Conservation (phyloP, 805 yeast species). For the Nematodospora valgi region DNA sequence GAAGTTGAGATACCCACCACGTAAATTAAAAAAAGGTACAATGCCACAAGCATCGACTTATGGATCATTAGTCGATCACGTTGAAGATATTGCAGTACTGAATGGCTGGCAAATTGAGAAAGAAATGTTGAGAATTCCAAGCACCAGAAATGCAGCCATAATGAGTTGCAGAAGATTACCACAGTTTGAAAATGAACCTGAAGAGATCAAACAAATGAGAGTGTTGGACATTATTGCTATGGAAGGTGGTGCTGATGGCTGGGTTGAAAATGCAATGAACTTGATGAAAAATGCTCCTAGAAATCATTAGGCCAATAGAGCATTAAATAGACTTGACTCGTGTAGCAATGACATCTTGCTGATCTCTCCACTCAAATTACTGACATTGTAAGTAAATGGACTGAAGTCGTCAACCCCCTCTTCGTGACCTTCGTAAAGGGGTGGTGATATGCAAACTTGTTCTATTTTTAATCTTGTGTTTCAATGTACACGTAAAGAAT, state of each 20-base stretch:
- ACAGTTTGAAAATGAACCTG: constrained; percentile 23
- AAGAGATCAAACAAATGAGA: constrained; percentile 33
- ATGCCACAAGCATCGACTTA: constrained; percentile 52
- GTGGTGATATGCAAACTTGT: background rate
- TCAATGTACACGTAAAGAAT: background rate
- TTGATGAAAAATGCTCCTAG: constrained; percentile 70
- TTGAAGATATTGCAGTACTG: constrained; percentile 58
- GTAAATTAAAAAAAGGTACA: constrained; percentile 15
- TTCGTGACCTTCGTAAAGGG: too few relatives aligned
- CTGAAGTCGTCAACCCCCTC: too few relatives aligned
- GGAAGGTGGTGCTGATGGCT: constrained; percentile 89
- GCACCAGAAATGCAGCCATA: constrained; percentile 89
- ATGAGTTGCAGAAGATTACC: constrained; percentile 64
- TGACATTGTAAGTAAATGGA: too few relatives aligned
- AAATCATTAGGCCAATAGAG: constrained; percentile 47
- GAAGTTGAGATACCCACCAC: constrained; percentile 59
- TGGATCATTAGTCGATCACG: constrained; percentile 84
- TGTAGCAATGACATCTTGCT: too few relatives aligned
- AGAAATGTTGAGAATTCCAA: constrained; percentile 89
- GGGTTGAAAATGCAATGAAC: constrained; percentile 79
- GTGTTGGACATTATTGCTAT: constrained; percentile 60
- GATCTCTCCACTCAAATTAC: too few relatives aligned
- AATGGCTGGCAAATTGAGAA: constrained; percentile 84
- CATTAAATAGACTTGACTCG: too few relatives aligned
- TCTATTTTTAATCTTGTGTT: background rate